phyloP scores from a whole-genome alignment of 1,284 basidiomycete genomes.

The Macrocystidia cucumis region DNA sequence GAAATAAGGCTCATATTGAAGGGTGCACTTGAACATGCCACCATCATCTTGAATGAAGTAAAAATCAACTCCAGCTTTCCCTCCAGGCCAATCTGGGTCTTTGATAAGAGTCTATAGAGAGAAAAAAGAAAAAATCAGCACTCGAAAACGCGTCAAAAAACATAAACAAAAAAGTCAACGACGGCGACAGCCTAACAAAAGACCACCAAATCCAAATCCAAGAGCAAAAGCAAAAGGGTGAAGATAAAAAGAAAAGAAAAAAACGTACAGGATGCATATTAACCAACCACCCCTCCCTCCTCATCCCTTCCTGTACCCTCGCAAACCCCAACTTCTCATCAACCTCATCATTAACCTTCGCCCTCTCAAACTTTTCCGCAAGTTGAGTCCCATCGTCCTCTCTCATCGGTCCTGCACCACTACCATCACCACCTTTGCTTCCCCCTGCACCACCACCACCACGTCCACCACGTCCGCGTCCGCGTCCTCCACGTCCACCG shows the following conservation, averaged over 20 bases:
- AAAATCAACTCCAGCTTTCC: slow-evolving; percentile 89
- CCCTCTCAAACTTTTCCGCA: slow-evolving; percentile 79
- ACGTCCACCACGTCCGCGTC: slow-evolving; percentile 26
- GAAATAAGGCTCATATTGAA: slow-evolving; percentile 94
- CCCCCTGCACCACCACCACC: slow-evolving; percentile 54
- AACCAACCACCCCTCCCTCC: slow-evolving; percentile 87
- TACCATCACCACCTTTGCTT: slow-evolving; percentile 32
- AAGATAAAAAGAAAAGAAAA: slow-evolving; percentile 3
- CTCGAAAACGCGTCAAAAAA: no score
- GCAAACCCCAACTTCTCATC: slow-evolving; percentile 92
- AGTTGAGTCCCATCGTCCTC: slow-evolving; percentile 85
- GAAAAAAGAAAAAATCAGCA: not conserved
- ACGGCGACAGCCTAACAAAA: no score
- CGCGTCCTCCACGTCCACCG: slow-evolving; percentile 39
- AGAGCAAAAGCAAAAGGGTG: no score
- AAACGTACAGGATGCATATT: slow-evolving; percentile 93
- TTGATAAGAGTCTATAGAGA: slow-evolving; percentile 69
- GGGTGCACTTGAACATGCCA: slow-evolving; percentile 91
- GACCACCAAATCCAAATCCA: no score
- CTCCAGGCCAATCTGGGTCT: slow-evolving; percentile 74
- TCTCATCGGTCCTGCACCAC: slow-evolving; percentile 49
- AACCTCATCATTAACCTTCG: slow-evolving; percentile 73
- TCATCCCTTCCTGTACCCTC: slow-evolving; percentile 66
- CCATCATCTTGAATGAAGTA: slow-evolving; percentile 99
- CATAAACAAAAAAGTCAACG: no score